Percentiles rank a stretch among this genome's conserved stretches.
These are phyloP conservation scores for Beauveria brongniartii DNA, from an alignment of 2,329 filamentous ascomycete species.

Conservation along the genomic window DNA sequence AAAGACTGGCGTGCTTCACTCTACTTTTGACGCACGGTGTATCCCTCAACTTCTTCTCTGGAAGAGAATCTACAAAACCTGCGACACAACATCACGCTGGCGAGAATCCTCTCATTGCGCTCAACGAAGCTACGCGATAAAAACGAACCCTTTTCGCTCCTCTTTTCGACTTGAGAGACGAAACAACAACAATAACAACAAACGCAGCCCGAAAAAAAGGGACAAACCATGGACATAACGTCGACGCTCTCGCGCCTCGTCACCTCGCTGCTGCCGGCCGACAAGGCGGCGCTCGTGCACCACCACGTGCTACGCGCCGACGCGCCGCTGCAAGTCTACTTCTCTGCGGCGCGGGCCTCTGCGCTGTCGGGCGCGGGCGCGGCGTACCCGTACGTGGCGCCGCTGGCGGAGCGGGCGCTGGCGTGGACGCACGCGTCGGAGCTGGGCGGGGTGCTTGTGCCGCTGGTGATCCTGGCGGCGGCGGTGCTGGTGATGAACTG, in stretches of 20 bases:
- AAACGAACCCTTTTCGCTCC: background rate
- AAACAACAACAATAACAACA: background rate
- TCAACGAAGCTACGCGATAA: background rate
- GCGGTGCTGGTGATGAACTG: slow-evolving; percentile 62
- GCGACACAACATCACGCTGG: too few relatives aligned
- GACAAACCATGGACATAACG: slow-evolving; percentile 23
- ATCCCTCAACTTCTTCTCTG: background rate
- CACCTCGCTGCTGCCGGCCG: slow-evolving; percentile 36
- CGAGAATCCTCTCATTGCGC: too few relatives aligned
- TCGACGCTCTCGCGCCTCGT: slow-evolving; percentile 24
- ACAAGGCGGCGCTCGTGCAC: slow-evolving; percentile 34
- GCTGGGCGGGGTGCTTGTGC: slow-evolving; percentile 23
- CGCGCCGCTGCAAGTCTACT: slow-evolving; percentile 35
- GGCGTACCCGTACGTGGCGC: slow-evolving; percentile 34
- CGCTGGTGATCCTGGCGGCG: slow-evolving; percentile 34
- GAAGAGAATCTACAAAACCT: too few relatives aligned
- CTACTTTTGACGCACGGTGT: background rate
- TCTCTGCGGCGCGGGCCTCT: slow-evolving; percentile 25
- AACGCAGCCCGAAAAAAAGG: background rate
- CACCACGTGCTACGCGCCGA: slow-evolving; percentile 39
- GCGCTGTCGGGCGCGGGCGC: slow-evolving; percentile 21
- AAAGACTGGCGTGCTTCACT: background rate
- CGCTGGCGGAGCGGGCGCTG: slow-evolving; percentile 33
- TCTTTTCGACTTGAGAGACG: background rate
- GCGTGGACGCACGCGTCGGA: slow-evolving; percentile 27